Evolutionary conservation across 352 stramenopile species (phyloP).

Genomic region (Globisporangium polare): DNA sequence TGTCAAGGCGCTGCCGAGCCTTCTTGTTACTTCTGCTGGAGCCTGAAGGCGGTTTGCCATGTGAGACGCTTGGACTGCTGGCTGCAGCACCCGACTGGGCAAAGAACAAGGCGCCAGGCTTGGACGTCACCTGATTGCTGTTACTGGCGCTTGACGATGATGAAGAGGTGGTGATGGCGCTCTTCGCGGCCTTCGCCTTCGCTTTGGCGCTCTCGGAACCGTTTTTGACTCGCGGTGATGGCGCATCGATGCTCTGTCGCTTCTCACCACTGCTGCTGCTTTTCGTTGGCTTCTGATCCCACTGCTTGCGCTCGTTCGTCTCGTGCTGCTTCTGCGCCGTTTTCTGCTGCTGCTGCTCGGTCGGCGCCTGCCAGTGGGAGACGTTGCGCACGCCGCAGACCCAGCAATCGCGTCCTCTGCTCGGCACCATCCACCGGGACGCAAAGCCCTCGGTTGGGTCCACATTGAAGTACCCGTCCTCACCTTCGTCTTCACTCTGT

Average conservation of each 20-base stretch:
- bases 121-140: neutral
- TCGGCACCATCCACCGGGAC: conserved; percentile 67
- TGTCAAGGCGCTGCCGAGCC: conserved; percentile 6
- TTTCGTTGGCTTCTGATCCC: neutral
- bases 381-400: conserved; percentile 75
- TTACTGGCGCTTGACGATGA: neutral
- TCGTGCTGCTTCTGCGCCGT: conserved; percentile 13
- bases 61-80: conserved; percentile 2
- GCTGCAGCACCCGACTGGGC: neutral
- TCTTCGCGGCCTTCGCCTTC: conserved; percentile 13
- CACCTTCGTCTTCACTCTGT: conserved; percentile 38
- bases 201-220: conserved; percentile 1
- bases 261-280: conserved; percentile 8
- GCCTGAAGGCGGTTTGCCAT: conserved; percentile 10
- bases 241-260: conserved; percentile 5
- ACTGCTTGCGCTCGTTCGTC: conserved; percentile 10
- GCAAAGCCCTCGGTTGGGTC: conserved; percentile 65
- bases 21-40: conserved; percentile 7
- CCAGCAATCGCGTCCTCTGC: conserved; percentile 53
- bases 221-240: neutral
- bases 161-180: neutral
- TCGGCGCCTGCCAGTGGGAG: conserved; percentile 48
- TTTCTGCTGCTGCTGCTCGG: conserved; percentile 34
- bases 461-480: conserved; percentile 67
- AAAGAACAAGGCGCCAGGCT: neutral